These are phyloP conservation scores for Chlorella ohadii DNA, from an alignment of 139 green algal species.

Conservation along the genomic window DNA sequence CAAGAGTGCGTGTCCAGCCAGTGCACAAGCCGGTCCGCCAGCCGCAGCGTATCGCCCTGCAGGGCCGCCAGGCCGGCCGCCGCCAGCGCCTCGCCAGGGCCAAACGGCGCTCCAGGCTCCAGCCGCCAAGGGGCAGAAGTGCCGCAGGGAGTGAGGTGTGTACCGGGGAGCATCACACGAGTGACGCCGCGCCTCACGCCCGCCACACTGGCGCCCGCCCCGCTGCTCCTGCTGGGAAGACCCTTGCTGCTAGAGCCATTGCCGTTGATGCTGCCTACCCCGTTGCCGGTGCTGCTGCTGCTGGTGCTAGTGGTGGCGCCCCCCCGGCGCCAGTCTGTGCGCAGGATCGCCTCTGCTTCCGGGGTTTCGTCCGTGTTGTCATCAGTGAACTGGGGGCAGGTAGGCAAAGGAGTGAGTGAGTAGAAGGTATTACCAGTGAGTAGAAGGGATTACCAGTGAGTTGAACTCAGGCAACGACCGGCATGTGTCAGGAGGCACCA, in stretches of 20 bases:
- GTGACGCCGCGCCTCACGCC: not conserved
- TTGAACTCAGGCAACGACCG: too few relatives aligned
- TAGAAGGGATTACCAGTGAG: constrained; percentile 37
- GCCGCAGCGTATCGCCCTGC: constrained; percentile 1
- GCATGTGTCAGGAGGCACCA: too few relatives aligned
- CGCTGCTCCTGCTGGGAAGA: not conserved
- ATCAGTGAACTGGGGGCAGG: constrained; percentile 31
- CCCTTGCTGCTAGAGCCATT: not conserved
- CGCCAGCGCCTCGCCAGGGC: constrained; percentile 23
- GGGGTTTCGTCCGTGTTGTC: constrained; percentile 90
- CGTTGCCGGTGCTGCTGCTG: not conserved
- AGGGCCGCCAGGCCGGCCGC: not conserved
- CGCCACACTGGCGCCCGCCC: not conserved
- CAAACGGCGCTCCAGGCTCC: constrained; percentile 5
- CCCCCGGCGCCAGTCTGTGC: not conserved
- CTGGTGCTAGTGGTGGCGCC: too few relatives aligned
- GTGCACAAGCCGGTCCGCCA: not conserved
- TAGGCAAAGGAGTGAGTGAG: not conserved
- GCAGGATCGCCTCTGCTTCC: constrained; percentile 67
- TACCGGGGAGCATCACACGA: constrained; percentile 10
- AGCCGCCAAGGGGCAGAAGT: not conserved
- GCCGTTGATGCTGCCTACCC: not conserved
- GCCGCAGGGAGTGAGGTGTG: constrained; percentile 23
- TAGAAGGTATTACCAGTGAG: not conserved
- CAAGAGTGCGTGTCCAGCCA: constrained; percentile 4